Evolutionary conservation across 2,329 filamentous ascomycete species (phyloP), one percentile per base, ranked within the genome.

Genomic region (Venturia effusa): DNA sequence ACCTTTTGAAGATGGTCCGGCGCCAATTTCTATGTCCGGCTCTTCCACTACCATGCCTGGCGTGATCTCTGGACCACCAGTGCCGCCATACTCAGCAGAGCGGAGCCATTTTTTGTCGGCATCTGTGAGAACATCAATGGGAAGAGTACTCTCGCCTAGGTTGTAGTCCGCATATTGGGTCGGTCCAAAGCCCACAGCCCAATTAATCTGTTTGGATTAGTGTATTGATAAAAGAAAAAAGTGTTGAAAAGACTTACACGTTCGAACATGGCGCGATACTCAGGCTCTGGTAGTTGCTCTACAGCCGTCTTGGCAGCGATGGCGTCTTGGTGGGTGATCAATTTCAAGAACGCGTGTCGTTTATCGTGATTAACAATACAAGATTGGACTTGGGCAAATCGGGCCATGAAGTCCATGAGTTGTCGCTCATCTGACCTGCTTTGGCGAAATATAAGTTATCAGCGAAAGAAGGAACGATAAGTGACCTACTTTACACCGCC

Each of bases 301-400:
- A 97, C 96, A 61, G 87, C 90, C 43, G 88, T 84, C 73, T 95
- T 95, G 61, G 94, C 94, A 67, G 75, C 80, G 65, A 96, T 83
- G 17, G 94, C 93, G 75, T 96, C 91, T 67, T 85, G 83, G 43
- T 95, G 90, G 67, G 85, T 94, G 68, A 94, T 84, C 94, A 99
- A 99, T 78, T 99, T 99, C 71, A 99, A 93, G 74, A 99, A 99
- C 6, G 94, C 94, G 75, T 99, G 94, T 22, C 94, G 89, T 78
- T 97, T 99, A 72, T 99, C 94, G 71, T 91, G 89, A 78, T 99
- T 97, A 68, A 97, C 92, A 68, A 99, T 99, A 76, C 93, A 97
- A 1, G 93, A 97, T 76, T 99, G 94, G 4, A 99, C 94, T 62
- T 87, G 81, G 65, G 94, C 94, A 72, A 87, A 96, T 57, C 86